phyloP scores from a whole-genome alignment of 192 early-diverging fungal species.

The Polychytrium aggregatum region DNA sequence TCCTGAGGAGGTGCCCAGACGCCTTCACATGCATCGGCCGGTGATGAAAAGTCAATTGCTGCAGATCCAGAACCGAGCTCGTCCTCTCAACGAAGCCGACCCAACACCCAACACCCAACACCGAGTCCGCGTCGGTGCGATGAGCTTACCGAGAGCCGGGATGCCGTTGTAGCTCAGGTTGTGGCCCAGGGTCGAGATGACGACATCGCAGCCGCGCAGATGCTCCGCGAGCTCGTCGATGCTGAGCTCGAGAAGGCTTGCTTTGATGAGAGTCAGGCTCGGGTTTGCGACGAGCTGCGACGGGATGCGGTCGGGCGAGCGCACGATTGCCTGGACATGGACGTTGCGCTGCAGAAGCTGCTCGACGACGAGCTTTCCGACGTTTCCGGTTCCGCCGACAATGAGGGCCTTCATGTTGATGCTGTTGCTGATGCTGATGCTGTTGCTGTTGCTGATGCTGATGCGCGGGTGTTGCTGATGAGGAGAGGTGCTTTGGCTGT shows the following conservation, averaged over 20 bases:
- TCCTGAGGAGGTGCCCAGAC: constrained; percentile 5
- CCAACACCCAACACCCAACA: no score
- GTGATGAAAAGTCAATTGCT: no score
- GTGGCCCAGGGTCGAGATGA: constrained; percentile 8
- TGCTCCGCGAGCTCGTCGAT: background rate
- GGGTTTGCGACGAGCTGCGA: background rate
- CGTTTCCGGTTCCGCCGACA: constrained; percentile 1
- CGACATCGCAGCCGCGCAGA: constrained; percentile 3
- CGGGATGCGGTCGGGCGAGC: background rate
- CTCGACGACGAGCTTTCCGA: background rate
- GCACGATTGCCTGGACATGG: constrained; percentile 4
- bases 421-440: no score
- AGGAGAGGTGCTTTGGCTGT: no score
- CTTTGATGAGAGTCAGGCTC: constrained; percentile 3
- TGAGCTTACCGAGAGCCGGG: constrained; percentile 8
- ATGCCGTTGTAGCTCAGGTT: constrained; percentile 1
- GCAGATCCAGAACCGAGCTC: no score
- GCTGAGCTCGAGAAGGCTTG: constrained; percentile 1
- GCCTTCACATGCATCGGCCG: no score
- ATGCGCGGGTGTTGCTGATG: no score
- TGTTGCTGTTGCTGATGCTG: no score
- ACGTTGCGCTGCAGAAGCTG: background rate
- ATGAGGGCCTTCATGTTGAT: no score
- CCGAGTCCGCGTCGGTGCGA: no score
- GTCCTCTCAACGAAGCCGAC: no score